Conservation (phyloP, 2,329 filamentous ascomycete genomes). For the Aspergillus aculeatus region DNA sequence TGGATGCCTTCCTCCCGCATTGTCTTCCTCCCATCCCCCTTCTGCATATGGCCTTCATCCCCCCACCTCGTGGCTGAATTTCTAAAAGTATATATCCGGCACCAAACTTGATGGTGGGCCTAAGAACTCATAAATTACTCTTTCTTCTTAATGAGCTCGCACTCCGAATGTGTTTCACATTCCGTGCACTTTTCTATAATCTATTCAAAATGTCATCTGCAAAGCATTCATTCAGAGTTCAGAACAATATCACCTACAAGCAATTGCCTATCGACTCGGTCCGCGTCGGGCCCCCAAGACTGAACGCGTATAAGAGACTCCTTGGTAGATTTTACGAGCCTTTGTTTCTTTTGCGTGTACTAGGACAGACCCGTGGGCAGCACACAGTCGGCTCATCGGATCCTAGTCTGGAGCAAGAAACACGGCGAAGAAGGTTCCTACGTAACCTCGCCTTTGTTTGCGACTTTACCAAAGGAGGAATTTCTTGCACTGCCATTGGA, state of each 20-base stretch:
- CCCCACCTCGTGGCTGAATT: background rate
- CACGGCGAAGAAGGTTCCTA: conserved; percentile 13
- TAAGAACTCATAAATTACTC: background rate
- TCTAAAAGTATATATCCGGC: background rate
- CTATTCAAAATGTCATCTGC: background rate
- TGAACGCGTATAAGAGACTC: conserved; percentile 13
- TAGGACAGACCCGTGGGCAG: conserved; percentile 14
- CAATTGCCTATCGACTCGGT: conserved; percentile 3
- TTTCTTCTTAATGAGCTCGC: background rate
- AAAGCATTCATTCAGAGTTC: background rate
- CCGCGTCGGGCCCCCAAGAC: conserved; percentile 8
- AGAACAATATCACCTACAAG: background rate
- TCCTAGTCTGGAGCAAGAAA: conserved; percentile 4
- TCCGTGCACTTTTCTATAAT: background rate
- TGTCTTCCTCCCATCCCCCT: conserved; percentile 1
- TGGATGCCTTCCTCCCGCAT: conserved; percentile 1
- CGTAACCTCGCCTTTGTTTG: conserved; percentile 43
- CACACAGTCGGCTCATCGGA: conserved; percentile 2
- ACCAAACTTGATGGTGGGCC: background rate
- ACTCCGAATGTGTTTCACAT: background rate
- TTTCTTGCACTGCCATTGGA: conserved; percentile 47
- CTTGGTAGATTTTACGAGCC: conserved; percentile 42
- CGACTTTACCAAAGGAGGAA: conserved; percentile 49
- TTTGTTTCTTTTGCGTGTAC: conserved; percentile 31
- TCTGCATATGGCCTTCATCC: background rate